phyloP scores from a whole-genome alignment of 345 rosid species.

The Pseudoturritis turrita region DNA sequence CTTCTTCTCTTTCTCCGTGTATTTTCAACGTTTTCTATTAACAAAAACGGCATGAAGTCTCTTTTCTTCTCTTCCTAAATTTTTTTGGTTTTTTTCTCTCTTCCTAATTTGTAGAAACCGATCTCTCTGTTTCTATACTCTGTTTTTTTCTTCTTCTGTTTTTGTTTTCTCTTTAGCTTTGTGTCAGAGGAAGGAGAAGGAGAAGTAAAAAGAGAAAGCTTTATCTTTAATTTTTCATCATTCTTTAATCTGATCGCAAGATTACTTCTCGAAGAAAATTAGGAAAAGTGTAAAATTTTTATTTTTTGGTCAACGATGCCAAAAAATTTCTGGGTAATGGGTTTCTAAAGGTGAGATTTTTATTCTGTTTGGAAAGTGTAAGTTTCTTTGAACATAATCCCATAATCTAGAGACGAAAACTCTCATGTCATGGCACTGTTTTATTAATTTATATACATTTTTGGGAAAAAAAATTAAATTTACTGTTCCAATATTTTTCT shows the following conservation, averaged over 20 bases:
- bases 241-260: not conserved
- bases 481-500: not conserved
- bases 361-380: not conserved
- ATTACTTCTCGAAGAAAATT: not conserved
- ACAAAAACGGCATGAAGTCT: conserved; percentile 22
- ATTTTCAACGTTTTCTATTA: conserved; percentile 4
- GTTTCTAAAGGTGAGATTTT: conserved; percentile 8
- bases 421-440: not conserved
- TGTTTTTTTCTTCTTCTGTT: not conserved
- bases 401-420: not conserved
- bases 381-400: not conserved
- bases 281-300: not conserved
- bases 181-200: not conserved
- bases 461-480: not conserved
- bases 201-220: not conserved
- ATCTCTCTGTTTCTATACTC: conserved; percentile 26
- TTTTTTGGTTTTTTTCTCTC: too few species aligned
- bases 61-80: not conserved
- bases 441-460: not conserved
- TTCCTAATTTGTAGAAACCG: too few species aligned
- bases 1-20: conserved; percentile 5
- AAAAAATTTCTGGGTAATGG: not conserved
- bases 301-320: conserved; percentile 14
- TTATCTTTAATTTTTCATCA: not conserved
- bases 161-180: not conserved